Evolutionary conservation across 2,329 filamentous ascomycete genomes (phyloP).

Genomic region (Pochonia chlamydosporia): DNA sequence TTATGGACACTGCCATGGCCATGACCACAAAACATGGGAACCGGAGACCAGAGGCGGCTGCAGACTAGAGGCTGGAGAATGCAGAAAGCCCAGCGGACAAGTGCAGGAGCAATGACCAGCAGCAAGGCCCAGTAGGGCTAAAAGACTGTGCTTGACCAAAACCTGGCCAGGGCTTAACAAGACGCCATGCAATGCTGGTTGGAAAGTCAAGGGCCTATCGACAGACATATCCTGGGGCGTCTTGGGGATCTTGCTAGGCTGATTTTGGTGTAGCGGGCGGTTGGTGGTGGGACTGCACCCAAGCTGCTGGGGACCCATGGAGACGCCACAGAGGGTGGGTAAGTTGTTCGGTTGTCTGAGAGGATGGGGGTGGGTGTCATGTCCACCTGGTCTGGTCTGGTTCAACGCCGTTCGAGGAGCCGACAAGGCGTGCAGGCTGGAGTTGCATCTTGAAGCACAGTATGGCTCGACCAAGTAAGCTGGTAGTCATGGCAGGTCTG

Average conservation of each 20-base stretch:
- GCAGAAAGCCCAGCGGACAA: too few relatives aligned
- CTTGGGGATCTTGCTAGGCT: slow-evolving; percentile 6
- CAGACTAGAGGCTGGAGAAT: too few relatives aligned
- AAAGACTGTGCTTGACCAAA: neutral
- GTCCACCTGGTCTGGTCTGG: neutral
- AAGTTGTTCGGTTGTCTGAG: neutral
- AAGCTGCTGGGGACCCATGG: neutral
- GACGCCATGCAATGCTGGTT: too few relatives aligned
- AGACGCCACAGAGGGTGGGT: neutral
- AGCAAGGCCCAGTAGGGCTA: neutral
- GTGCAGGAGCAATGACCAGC: too few relatives aligned
- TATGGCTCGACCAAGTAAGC: too few relatives aligned
- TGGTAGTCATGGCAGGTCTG: too few relatives aligned
- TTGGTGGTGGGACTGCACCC: neutral
- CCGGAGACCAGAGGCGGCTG: neutral
- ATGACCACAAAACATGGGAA: neutral
- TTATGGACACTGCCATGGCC: neutral
- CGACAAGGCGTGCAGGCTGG: too few relatives aligned
- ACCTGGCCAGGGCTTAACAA: too few relatives aligned
- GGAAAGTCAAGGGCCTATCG: neutral
- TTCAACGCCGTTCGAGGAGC: too few relatives aligned
- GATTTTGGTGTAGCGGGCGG: slow-evolving; percentile 1
- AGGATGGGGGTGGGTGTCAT: neutral
- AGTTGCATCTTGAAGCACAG: too few relatives aligned
- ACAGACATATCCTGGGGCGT: slow-evolving; percentile 1